These are phyloP conservation scores for Vaccinium darrowii DNA, from an alignment of 148 eudicot genomes.

Conservation along the genomic window DNA sequence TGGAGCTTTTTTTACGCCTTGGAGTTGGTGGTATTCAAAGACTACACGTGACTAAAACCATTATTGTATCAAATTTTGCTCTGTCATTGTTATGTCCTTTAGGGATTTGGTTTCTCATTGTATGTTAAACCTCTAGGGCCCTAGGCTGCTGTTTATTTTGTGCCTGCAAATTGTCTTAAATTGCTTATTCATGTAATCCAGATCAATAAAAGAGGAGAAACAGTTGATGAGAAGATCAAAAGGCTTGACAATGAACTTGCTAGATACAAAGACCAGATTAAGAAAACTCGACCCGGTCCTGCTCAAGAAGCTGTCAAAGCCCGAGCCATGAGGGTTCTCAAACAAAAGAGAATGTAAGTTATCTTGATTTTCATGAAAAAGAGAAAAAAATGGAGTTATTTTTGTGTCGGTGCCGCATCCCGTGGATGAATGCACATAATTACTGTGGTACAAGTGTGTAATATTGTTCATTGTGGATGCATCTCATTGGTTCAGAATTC, in stretches of 20 bases:
- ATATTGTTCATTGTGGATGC: neutral
- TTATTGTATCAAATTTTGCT: neutral
- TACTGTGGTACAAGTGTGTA: neutral
- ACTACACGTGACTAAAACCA: neutral
- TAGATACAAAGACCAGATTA: slow-evolving; percentile 84
- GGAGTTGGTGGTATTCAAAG: neutral
- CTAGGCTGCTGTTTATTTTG: neutral
- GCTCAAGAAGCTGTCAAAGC: slow-evolving; percentile 97
- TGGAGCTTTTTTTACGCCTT: slow-evolving; percentile 3
- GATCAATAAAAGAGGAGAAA: slow-evolving; percentile 92
- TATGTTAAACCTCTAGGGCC: neutral
- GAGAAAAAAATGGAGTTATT: slow-evolving; percentile 41
- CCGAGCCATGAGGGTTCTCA: slow-evolving; percentile 92
- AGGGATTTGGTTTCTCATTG: neutral
- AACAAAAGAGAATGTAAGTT: slow-evolving; percentile 88
- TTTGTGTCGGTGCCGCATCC: neutral
- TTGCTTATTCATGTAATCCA: slow-evolving; percentile 20
- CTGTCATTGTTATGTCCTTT: neutral
- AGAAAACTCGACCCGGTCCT: slow-evolving; percentile 95
- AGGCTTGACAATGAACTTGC: slow-evolving; percentile 89
- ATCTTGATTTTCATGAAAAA: neutral
- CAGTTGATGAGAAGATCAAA: slow-evolving; percentile 88
- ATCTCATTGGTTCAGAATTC: neutral
- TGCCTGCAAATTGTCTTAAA: neutral
- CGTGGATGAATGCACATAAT: neutral